Conservation (phyloP, 495 filamentous ascomycete genomes). For the Lasiosphaeria hispida region DNA sequence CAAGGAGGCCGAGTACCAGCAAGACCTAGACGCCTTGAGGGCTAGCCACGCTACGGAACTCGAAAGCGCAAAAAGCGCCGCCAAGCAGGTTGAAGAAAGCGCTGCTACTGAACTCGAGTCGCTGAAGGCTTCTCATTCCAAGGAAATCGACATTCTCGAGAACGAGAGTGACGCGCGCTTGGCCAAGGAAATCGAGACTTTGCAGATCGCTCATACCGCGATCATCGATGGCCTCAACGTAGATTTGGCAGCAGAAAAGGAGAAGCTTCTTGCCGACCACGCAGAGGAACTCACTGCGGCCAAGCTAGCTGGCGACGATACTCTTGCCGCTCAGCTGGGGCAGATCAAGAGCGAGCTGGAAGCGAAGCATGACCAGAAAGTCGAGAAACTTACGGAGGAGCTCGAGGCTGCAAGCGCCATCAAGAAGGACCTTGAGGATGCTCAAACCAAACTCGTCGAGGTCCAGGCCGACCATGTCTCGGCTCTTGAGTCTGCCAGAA, state of each 20-base stretch:
- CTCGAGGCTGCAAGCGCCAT: conserved; percentile 33
- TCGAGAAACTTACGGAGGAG: conserved; percentile 34
- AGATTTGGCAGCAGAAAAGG: conserved; percentile 26
- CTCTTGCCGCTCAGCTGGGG: conserved; percentile 25
- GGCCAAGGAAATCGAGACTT: conserved; percentile 39
- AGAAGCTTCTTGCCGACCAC: conserved; percentile 35
- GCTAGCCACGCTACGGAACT: conserved; percentile 47
- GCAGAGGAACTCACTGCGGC: conserved; percentile 32
- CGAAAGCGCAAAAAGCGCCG: conserved; percentile 40
- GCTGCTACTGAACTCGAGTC: conserved; percentile 39
- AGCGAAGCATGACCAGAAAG: conserved; percentile 27
- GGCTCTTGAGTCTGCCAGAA: conserved; percentile 41
- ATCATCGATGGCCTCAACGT: conserved; percentile 15
- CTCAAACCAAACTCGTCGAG: conserved; percentile 42
- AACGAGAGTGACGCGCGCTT: conserved; percentile 36
- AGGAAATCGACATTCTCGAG: conserved; percentile 43
- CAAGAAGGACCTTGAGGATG: conserved; percentile 34
- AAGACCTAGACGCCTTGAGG: conserved; percentile 42
- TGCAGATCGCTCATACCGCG: conserved; percentile 39
- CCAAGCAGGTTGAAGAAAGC: conserved; percentile 34
- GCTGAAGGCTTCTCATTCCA: conserved; percentile 49
- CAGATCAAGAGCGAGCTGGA: conserved; percentile 25
- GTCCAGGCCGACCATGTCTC: conserved; percentile 36
- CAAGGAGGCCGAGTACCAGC: conserved; percentile 42
- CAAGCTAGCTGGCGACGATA: conserved; percentile 28